These are phyloP conservation scores for Candida maris DNA, from an alignment of 805 yeast genomes.

Conservation along the genomic window DNA sequence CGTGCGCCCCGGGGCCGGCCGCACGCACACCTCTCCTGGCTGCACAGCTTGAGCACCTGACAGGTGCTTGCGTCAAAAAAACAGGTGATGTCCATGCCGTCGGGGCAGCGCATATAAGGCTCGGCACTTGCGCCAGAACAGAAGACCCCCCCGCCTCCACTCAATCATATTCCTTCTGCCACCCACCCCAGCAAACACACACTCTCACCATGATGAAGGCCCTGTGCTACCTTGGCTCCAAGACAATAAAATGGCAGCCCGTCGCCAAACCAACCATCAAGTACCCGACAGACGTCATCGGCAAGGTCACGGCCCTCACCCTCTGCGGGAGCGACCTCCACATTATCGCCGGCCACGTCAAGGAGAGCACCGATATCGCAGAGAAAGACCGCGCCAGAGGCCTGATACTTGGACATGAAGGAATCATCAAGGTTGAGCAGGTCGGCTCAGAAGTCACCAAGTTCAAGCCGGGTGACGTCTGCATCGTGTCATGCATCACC, in stretches of 20 bases:
- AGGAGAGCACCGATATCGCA: slow-evolving; percentile 42
- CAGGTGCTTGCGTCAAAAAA: too few species aligned
- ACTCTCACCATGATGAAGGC: slow-evolving; percentile 40
- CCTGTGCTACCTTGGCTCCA: slow-evolving; percentile 43
- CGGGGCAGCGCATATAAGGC: too few species aligned
- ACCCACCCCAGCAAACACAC: neutral
- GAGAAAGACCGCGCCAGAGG: slow-evolving; percentile 20
- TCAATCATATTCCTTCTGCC: neutral
- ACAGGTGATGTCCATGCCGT: too few species aligned
- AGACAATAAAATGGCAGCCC: slow-evolving; percentile 34
- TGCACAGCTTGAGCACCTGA: too few species aligned
- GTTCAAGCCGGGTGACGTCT: slow-evolving; percentile 54
- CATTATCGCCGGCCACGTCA: slow-evolving; percentile 58
- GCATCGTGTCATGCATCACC: slow-evolving; percentile 63
- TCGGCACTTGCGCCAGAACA: neutral
- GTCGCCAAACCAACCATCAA: slow-evolving; percentile 42
- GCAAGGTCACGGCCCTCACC: slow-evolving; percentile 54
- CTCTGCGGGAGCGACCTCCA: slow-evolving; percentile 66
- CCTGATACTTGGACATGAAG: slow-evolving; percentile 57
- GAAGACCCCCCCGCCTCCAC: neutral
- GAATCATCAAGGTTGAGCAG: slow-evolving; percentile 49
- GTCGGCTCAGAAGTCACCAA: slow-evolving; percentile 47
- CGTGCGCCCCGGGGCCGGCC: too few species aligned
- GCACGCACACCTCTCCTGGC: too few species aligned
- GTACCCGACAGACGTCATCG: slow-evolving; percentile 51